Base-by-base conservation (phyloP, 805 yeast species). In the Kurtzmaniella fragi region DNA sequence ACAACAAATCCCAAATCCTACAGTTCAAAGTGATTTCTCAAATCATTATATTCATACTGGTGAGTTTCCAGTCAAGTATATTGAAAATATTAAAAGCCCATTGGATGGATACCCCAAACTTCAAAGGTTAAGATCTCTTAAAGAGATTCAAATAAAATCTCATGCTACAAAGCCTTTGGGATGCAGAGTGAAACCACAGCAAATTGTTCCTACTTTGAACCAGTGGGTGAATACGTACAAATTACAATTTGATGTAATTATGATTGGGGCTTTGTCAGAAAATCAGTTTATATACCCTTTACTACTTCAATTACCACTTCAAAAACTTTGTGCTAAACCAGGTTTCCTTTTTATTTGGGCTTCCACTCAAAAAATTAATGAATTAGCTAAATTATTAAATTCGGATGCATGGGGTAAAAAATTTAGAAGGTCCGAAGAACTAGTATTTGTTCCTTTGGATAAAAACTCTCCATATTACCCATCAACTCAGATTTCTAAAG, bases 261-360 rank as follows among this genome's bases (percentile, higher is more conserved):
- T 91, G 95, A 78, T 90, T 39, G 95, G 95, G 1, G 91, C 93
- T 2, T 67, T 91, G 37, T 75, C 83, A 1, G 90, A 84, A 46
- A 80, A 83, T 52, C 89, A 81, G 52, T 73, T 84, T 39, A 65
- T 84, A 14, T 69, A 76, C 32, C 84, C 86, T 0, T 50, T 82
- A 2, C 63, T 90, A 17, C 61, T 74, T 1, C 75, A 73, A 46
- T 62, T 89, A 33, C 95, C 96, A 0, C 65, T 90, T 4, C 82
- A 79, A 45, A 78, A 70, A 50, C 63, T 90, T 26, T 78, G 93
- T 40, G 75, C 95, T 1, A 83, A 82, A 46, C 96, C 97, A 0
- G 95, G 96, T 1, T 82, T 88, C 44, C 56, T 89, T 17, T 87
- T 84, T 52, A 74, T 90, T 38, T 90, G 97, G 97, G 84, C 95